Evolutionary conservation across 1,284 basidiomycete genomes (phyloP), one percentile per base, ranked within the genome.

Genomic region (Moesziomyces globuligerus): DNA sequence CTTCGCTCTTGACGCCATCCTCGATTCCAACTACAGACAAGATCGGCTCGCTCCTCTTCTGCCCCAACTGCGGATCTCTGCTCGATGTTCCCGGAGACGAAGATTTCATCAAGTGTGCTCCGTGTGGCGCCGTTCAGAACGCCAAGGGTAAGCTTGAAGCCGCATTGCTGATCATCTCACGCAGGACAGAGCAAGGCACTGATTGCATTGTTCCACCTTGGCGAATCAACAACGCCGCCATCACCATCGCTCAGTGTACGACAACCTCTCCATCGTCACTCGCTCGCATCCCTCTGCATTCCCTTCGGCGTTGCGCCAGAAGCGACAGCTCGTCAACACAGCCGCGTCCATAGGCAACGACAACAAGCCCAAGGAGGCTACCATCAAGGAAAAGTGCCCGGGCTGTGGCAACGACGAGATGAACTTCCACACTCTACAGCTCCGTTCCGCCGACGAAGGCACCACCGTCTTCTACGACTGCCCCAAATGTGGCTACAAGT

Each of bases 341-440:
- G 58, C 56, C 40, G 53, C 55, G 21, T 41, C 59, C 9, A 41
- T 57, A 10, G 59, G 56, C 24, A 64, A 71, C 43, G 61, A 55
- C 24, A 52, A 59, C n/a, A 66, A 57, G 17, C 65, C 66, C 5
- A 52, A 69, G 38, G 65, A 79, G 32, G 75, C 74, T 15, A 77
- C 96, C 91, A 91, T 93, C 34, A 89, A 91, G 51, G 95, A 98
- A 83, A 91, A 90, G 83, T 98, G 96, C 81, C 93, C 93, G 0
- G 87, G 88, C 48, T 98, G 95, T 79, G 92, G 92, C 10, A 75
- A 81, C 48, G 78, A 82, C 37, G 82, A 84, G 62, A 82, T 84
- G 83, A 76, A 76, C 51, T 84, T 83, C 73, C 80, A 83, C 65
- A 84, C 84, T n/a, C 79, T 84, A 48, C 84, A 85, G 72, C 62